Evolutionary conservation across 2,329 filamentous ascomycete genomes (phyloP), one percentile per base, ranked within the genome.

Genomic region (Apiospora malaysiana): DNA sequence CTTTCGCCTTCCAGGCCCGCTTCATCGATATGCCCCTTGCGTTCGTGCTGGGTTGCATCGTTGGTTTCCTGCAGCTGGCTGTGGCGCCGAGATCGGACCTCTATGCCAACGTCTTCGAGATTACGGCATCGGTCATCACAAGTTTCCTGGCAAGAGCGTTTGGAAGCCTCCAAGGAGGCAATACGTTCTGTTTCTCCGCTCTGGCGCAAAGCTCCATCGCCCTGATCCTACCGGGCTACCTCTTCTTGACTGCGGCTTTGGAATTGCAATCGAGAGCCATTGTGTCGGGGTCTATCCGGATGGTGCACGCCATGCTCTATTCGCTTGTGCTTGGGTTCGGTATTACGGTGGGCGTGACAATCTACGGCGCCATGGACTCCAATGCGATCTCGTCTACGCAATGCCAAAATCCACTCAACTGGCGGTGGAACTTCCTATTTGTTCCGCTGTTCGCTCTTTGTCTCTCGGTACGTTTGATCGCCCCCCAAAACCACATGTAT

Each of bases 221-320:
- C 18, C 85, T 92, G 73, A 89, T 92, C 68, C 82, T 92, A 12
- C 90, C 90, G 0, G 90, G 90, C 1, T 92, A 90, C 75, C 85
- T 89, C 37, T 89, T 92, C 42, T 85, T 80, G 25, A 78, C 77
- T 68, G 75, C 78, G n/a, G 78, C 78, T 43, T 84, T 93, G 67
- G 91, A 93, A 78, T 84, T 93, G 0, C 91, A 93, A 75, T 91
- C 89, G 27, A 88, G 89, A 68, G 90, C 90, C 72, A 87, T 93
- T 69, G 88, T 93, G 0, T 90, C 91, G 0, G 91, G 91, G 0
- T 92, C 90, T 0, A 91, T 93, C 27, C 90, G 91, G 32, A 91
- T 93, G 82, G 91, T 93, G 14, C 93, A 93, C 75, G 90, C 91
- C 43, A 90, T 93, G 75, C 91, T 93, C 71, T 93, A 93, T 80